Conservation (phyloP, 352 stramenopile genomes). For the Phytophthora nicotianae region DNA sequence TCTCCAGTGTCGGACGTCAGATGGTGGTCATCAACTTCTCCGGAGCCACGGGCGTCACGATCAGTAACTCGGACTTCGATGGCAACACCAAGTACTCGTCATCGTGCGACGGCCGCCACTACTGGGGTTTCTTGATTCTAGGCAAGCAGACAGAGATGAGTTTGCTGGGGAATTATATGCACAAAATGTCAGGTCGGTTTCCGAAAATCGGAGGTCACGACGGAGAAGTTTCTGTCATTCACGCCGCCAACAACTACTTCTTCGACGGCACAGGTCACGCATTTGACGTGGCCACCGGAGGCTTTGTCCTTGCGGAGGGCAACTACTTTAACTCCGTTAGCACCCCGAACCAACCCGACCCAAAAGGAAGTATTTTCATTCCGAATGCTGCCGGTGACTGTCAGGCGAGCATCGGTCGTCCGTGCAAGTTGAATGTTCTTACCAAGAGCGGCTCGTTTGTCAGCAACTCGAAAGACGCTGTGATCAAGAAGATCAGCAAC, state of each 20-base stretch:
- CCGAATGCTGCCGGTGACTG: neutral
- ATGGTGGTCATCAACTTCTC: neutral
- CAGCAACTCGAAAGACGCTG: neutral
- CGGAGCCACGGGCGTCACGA: neutral
- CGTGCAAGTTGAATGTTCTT: neutral
- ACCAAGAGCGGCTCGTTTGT: neutral
- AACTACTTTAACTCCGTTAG: neutral
- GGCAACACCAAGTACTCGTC: neutral
- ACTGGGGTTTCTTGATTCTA: neutral
- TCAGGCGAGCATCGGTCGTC: neutral
- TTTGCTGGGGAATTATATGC: neutral
- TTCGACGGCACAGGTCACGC: neutral
- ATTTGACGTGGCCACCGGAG: neutral
- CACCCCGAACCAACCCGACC: neutral
- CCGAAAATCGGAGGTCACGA: neutral
- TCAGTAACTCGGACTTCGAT: neutral
- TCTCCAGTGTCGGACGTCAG: neutral
- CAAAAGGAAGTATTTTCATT: neutral
- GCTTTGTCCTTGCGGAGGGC: neutral
- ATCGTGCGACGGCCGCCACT: neutral
- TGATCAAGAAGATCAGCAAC: neutral
- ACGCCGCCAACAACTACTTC: neutral
- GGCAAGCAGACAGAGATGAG: neutral
- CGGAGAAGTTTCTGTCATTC: neutral
- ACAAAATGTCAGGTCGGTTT: neutral